Evolutionary conservation across 768 basidiomycete genomes (phyloP).

Genomic region (Cystofilobasidium capitatum): DNA sequence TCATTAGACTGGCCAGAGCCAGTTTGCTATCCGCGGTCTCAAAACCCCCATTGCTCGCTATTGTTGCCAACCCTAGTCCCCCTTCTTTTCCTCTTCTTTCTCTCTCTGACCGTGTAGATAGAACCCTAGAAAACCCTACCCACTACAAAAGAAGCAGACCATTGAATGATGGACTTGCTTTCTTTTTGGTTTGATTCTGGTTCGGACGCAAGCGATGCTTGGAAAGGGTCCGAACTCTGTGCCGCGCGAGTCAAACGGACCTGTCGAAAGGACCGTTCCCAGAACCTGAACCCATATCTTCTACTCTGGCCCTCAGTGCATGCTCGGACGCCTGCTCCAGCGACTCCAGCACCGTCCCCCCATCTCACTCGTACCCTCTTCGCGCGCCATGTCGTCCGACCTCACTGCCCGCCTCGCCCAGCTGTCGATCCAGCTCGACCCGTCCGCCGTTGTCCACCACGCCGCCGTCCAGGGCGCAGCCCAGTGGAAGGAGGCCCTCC

Average conservation of each 20-base stretch:
- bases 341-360: background rate
- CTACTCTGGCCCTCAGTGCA: background rate
- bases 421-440: conserved; percentile 29
- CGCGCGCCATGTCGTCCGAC: conserved; percentile 33
- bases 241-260: background rate
- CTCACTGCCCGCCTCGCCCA: conserved; percentile 31
- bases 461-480: conserved; percentile 57
- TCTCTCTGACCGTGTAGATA: background rate
- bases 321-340: conserved; percentile 17
- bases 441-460: conserved; percentile 46
- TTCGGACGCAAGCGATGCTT: too few species aligned
- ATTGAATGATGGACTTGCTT: too few species aligned
- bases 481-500: conserved; percentile 65
- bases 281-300: too few species aligned
- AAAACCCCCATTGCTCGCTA: too few species aligned
- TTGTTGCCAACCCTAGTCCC: background rate
- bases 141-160: too few species aligned
- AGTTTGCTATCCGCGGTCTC: too few species aligned
- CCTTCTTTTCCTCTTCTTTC: background rate
- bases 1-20: too few species aligned
- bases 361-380: background rate
- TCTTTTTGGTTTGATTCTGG: too few species aligned
- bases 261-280: too few species aligned
- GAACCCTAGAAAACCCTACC: too few species aligned
- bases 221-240: too few species aligned